These are phyloP conservation scores for Brassica carinata DNA, from an alignment of 345 rosid genomes.

Conservation along the genomic window DNA sequence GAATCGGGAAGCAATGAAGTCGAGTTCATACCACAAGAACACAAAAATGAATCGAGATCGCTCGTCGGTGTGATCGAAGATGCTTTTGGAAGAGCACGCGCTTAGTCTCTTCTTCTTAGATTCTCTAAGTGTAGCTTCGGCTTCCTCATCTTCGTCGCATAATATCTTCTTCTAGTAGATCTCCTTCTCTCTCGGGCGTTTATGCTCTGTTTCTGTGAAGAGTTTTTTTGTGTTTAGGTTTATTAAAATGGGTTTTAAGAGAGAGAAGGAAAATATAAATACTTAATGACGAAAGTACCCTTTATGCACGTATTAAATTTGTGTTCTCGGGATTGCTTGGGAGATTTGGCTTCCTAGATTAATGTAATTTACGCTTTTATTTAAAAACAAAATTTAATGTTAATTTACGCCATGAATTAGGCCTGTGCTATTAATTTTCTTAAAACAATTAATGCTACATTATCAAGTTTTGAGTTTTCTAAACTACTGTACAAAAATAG, in stretches of 20 bases:
- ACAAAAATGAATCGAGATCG: background rate
- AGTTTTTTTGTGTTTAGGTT: slow-evolving; percentile 18
- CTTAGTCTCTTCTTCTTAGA: background rate
- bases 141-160: slow-evolving; percentile 8
- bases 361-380: slow-evolving; percentile 12
- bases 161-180: slow-evolving; percentile 7
- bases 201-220: slow-evolving; percentile 30
- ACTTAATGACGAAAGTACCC: slow-evolving; percentile 3
- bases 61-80: slow-evolving; percentile 3
- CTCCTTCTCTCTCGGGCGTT: slow-evolving; percentile 24
- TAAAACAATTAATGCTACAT: background rate
- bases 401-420: slow-evolving; percentile 5
- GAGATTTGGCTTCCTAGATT: slow-evolving; percentile 21
- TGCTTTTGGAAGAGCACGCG: background rate
- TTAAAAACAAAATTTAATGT: background rate
- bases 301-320: background rate
- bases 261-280: background rate
- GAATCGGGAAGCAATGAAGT: slow-evolving; percentile 24
- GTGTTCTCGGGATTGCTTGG: slow-evolving; percentile 29
- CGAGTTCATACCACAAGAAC: background rate
- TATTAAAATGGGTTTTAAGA: background rate
- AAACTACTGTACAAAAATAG: background rate
- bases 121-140: background rate
- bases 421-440: background rate
- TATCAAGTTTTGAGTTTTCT: background rate